Conservation (phyloP, 805 yeast species). For the Lachancea meyersii region DNA sequence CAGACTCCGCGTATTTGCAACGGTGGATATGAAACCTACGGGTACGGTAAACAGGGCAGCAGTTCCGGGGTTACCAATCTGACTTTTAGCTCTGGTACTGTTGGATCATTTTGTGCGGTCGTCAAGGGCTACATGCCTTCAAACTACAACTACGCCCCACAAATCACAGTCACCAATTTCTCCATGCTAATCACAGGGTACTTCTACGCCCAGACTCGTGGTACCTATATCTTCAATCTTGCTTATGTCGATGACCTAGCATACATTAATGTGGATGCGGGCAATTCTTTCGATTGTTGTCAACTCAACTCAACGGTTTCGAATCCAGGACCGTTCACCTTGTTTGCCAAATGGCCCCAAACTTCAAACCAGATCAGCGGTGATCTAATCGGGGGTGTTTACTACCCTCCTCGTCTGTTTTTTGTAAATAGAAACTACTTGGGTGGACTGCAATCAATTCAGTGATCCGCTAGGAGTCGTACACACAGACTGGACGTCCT, state of each 20-base stretch:
- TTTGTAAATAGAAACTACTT: conserved; percentile 18
- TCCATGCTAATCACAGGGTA: conserved; percentile 26
- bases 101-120: neutral
- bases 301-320: conserved; percentile 7
- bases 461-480: conserved; percentile 18
- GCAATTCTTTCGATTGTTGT: conserved; percentile 35
- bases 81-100: conserved; percentile 4
- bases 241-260: conserved; percentile 29
- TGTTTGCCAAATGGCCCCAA: conserved; percentile 13
- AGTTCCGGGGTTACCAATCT: conserved; percentile 9
- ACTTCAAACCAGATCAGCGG: conserved; percentile 8
- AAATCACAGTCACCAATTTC: conserved; percentile 14
- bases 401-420: conserved; percentile 29
- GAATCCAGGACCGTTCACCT: conserved; percentile 8
- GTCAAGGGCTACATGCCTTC: conserved; percentile 6
- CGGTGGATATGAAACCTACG: conserved; percentile 10
- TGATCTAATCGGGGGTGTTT: conserved; percentile 22
- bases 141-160: conserved; percentile 11
- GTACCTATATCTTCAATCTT: conserved; percentile 26
- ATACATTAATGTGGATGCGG: conserved; percentile 31
- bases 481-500: conserved; percentile 14
- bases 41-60: conserved; percentile 7
- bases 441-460: conserved; percentile 14
- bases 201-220: conserved; percentile 25
- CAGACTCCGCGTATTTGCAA: conserved; percentile 2